Evolutionary conservation across 441 rosid species (phyloP).

Genomic region (Croton setiger): DNA sequence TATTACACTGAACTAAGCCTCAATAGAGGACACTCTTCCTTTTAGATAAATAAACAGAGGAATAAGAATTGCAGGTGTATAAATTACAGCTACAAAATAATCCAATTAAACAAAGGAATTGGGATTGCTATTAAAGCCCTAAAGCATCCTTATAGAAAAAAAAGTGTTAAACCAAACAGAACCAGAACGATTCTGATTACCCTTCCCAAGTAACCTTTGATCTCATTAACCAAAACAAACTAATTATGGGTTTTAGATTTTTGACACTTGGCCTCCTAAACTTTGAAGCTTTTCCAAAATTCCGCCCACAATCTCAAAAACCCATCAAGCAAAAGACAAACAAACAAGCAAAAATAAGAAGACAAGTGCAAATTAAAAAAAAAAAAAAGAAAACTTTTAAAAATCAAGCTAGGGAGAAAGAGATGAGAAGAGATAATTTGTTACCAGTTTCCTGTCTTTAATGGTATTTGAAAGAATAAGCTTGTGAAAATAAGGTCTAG

Average conservation of each 20-base stretch:
- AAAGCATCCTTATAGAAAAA: background rate
- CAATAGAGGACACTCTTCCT: background rate
- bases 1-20: constrained; percentile 4
- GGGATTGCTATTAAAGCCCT: constrained; percentile 1
- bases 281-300: background rate
- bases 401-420: background rate
- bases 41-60: background rate
- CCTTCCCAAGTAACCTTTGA: background rate
- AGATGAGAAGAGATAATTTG: constrained; percentile 5
- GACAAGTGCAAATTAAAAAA: background rate
- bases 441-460: constrained; percentile 75
- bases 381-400: background rate
- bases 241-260: background rate
- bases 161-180: background rate
- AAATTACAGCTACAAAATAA: background rate
- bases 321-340: background rate
- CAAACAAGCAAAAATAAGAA: background rate
- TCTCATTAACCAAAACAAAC: background rate
- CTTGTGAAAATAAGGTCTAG: constrained; percentile 90
- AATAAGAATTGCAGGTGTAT: background rate
- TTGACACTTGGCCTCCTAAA: background rate
- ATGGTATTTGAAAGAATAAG: constrained; percentile 73
- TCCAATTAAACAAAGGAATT: constrained; percentile 7
- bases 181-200: background rate
- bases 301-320: background rate